Percentiles rank a stretch among this genome's conserved stretches.
These are phyloP conservation scores for Gynochthodes officinalis DNA, from an alignment of 257 asterid species.

Conservation along the genomic window DNA sequence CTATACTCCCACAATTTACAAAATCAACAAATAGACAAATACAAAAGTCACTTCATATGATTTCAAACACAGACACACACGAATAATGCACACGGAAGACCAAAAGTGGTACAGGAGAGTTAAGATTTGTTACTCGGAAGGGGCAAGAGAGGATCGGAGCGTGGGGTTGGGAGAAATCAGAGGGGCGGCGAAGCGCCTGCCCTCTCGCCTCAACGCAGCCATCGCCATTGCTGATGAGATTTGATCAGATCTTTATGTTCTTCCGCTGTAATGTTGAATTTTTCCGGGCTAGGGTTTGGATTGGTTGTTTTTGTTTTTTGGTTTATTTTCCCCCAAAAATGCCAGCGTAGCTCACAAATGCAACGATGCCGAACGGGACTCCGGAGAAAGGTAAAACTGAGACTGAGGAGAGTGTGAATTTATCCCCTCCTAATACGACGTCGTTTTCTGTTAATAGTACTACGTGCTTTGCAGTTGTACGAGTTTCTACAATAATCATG, in stretches of 20 bases:
- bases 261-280: not conserved
- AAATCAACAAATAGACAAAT: not conserved
- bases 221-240: slow-evolving; percentile 58
- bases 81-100: not conserved
- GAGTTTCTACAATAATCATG: too few species aligned
- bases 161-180: slow-evolving; percentile 52
- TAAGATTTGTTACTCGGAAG: slow-evolving; percentile 49
- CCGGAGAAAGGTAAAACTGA: too few species aligned
- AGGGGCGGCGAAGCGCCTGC: slow-evolving; percentile 80
- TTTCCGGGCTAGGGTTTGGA: not conserved
- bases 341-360: not conserved
- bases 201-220: slow-evolving; percentile 90
- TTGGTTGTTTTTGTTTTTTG: not conserved
- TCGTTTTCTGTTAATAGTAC: too few species aligned
- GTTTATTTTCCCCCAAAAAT: not conserved
- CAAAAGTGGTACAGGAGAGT: not conserved
- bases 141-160: slow-evolving; percentile 55
- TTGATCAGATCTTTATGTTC: slow-evolving; percentile 21
- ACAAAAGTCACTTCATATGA: not conserved
- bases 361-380: not conserved
- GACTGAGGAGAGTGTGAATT: not conserved
- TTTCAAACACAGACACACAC: too few species aligned
- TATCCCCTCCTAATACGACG: not conserved
- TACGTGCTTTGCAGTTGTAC: too few species aligned
- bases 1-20: not conserved